Evolutionary conservation across 768 basidiomycete species (phyloP), one percentile per base, ranked within the genome.

Genomic region (Termitomyces sp.): DNA sequence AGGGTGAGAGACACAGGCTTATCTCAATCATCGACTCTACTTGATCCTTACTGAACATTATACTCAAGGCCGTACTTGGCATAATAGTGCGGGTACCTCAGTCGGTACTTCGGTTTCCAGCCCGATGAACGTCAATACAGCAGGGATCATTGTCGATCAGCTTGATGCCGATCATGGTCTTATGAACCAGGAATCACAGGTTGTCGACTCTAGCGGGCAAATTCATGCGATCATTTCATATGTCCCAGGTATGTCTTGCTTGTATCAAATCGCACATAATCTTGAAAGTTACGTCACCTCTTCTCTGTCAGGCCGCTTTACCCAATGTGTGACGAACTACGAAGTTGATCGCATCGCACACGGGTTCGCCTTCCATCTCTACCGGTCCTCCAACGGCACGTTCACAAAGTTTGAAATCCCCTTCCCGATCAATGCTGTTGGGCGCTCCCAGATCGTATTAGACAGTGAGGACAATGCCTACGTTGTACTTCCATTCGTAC

Each of bases 121-220:
- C 51, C 77, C 79, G 25, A 64, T 80, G 3, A 77, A 76, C 58
- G 79, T 81, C 52, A 80, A 78, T 53, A 76, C 76, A 1, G 71
- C 67, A 7, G 80, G 79, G 11, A 77, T 80, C 15, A 76, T 80
- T 56, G 70, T 79, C 31, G 80, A 81, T 59, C 67, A 77, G 4
- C 68, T 80, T 25, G 74, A 81, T 56, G 77, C 80, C 10, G 77
- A 81, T 61, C 80, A 81, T 64, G 81, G 76, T 2, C 71, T 82
- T n/a, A 81, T 82, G 78, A 82, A 82, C 64, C 81, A 82, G 66
- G 81, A 82, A 60, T 79, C 79, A 0, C 81, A 82, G 68, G 75
- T 72, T 17, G 75, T 81, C 3, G 81, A 82, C 56, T 79, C 79
- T 3, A 57, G 70, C 3, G 80, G 80, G 34, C 77, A 76, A 56